phyloP scores from a whole-genome alignment of 257 asterid genomes.

The Paulownia fortunei region DNA sequence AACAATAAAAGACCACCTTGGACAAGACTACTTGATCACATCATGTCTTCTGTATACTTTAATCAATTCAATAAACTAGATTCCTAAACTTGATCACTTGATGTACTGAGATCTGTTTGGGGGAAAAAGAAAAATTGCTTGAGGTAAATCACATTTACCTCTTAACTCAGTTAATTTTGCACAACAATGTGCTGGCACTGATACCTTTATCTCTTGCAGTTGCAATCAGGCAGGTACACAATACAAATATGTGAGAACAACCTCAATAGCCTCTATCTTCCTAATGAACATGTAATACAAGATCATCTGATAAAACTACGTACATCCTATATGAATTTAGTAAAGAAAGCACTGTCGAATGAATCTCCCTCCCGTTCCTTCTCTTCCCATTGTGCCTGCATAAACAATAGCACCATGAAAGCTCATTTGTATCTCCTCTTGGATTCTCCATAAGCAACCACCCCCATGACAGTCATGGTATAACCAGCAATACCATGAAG shows the following conservation, averaged over 20 bases:
- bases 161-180: conserved; percentile 18
- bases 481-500: conserved; percentile 89
- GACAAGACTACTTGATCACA: too few relatives aligned
- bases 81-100: neutral
- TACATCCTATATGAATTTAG: conserved; percentile 15
- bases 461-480: conserved; percentile 94
- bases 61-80: too few relatives aligned
- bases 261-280: conserved; percentile 31
- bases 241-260: conserved; percentile 13
- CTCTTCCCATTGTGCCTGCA: neutral
- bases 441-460: conserved; percentile 94
- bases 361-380: neutral
- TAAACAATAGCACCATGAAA: neutral
- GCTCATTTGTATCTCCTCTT: conserved; percentile 82
- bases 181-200: conserved; percentile 25
- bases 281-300: conserved; percentile 20
- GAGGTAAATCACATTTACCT: too few relatives aligned
- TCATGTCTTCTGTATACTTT: too few relatives aligned
- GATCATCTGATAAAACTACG: conserved; percentile 18
- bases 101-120: neutral
- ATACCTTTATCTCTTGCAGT: neutral
- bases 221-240: conserved; percentile 23
- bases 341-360: neutral
- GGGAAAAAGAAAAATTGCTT: neutral
- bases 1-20: too few relatives aligned